Evolutionary conservation across 495 filamentous ascomycete species (phyloP), one percentile per base, ranked within the genome.

Genomic region (Lichenothelia convexa): DNA sequence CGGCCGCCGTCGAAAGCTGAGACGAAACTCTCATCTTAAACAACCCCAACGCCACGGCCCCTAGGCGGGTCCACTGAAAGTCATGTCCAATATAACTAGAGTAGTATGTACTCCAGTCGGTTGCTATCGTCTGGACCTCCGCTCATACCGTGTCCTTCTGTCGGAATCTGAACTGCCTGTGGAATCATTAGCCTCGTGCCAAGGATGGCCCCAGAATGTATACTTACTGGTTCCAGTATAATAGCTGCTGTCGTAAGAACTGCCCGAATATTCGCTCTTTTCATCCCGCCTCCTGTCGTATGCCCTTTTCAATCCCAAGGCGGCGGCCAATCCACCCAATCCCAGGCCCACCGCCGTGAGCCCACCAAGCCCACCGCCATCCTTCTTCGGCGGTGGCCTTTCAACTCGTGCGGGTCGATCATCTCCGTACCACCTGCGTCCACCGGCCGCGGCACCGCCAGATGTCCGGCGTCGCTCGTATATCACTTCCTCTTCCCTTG

Each of bases 241-340:
- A 34, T 54, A 47, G 37, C 47, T 47, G 18, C 33, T 42, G 27
- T 49, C 45, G 17, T 47, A 50, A 2, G 42, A 41, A 17, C 38
- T 45, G 7, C 42, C 27, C 9, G 36, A 43, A 24, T 53, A 55
- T 24, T 51, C 48, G 38, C 43, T 49, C 48, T 54, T 50, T 38
- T 58, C 45, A 35, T 57, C 53, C n/a, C 55, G 42, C 34, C 44
- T 67, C 33, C 67, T 18, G 35, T 78, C 67, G 39, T 54, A 57
- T 46, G 55, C 62, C 45, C 76, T 69, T 62, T 70, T 79, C 53
- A 92, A 45, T n/a, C 82, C 85, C 33, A 93, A 61, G 26, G 80
- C 62, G 18, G 85, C 56, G 35, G 75, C 75, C 43, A 84, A 50
- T 17, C 69, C 75, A 32, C 70, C 70, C 24, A 84, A 57, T 2